Conservation (phyloP, 208 protist genomes). For the Trichomonas vaginalis region DNA sequence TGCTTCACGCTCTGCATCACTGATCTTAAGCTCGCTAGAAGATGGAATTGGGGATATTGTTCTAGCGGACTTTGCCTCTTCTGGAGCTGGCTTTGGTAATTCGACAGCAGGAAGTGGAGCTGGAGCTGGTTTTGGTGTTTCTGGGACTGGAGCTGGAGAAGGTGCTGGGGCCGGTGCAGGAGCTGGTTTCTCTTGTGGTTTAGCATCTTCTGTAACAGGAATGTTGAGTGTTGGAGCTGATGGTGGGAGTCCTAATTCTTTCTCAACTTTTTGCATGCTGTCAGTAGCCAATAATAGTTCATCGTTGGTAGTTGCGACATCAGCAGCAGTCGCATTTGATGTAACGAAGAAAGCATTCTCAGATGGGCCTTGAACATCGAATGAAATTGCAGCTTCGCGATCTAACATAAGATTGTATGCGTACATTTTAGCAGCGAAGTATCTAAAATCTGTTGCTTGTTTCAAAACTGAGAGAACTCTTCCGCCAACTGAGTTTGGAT, state of each 20-base stretch:
- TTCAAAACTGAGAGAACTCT: not conserved
- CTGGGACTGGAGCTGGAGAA: not conserved
- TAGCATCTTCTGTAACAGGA: not conserved
- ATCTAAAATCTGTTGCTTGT: not conserved
- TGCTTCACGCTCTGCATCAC: not conserved
- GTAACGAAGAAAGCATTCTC: constrained; percentile 3
- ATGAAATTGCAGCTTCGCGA: not conserved
- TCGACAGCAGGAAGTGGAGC: not conserved
- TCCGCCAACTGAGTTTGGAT: not conserved
- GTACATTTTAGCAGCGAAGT: constrained; percentile 12
- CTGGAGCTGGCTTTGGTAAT: not conserved
- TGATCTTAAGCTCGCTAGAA: not conserved
- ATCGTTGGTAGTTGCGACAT: not conserved
- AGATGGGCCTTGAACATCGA: not conserved
- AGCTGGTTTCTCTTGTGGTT: not conserved
- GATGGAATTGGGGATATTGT: not conserved
- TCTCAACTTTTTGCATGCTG: not conserved
- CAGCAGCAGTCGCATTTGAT: not conserved
- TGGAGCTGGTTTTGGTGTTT: not conserved
- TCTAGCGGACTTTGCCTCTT: not conserved
- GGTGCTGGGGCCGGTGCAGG: not conserved
- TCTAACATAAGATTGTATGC: not conserved
- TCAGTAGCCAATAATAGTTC: not conserved
- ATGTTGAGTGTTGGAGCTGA: not conserved
- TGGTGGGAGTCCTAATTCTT: not conserved